phyloP scores from a whole-genome alignment of 2,329 filamentous ascomycete genomes.

The Chaetomium strumarium region DNA sequence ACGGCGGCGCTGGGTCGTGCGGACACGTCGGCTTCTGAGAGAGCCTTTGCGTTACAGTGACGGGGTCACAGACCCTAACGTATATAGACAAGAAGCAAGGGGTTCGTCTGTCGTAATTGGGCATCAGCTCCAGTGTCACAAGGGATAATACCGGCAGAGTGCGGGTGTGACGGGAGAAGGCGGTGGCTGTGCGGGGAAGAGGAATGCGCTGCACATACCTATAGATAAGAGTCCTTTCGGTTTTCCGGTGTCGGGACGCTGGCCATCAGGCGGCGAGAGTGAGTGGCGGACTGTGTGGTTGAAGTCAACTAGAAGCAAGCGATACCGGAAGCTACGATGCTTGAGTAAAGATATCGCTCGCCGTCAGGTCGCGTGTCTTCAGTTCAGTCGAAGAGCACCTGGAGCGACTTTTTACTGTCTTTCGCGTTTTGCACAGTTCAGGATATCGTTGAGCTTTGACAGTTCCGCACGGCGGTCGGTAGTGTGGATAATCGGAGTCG shows the following conservation, averaged over 20 bases:
- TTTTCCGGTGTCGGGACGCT: conserved; percentile 5
- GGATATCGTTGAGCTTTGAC: conserved; percentile 1
- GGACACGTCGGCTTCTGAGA: background rate
- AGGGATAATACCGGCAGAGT: background rate
- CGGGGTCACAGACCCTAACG: too few relatives aligned
- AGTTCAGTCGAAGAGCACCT: background rate
- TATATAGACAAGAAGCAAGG: too few relatives aligned
- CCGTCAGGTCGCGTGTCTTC: too few relatives aligned
- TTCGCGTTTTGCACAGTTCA: background rate
- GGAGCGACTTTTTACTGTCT: background rate
- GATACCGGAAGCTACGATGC: conserved; percentile 6
- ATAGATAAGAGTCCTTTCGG: background rate
- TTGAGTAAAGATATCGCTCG: background rate
- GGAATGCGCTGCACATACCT: conserved; percentile 11
- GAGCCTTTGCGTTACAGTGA: background rate
- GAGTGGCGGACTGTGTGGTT: conserved; percentile 1
- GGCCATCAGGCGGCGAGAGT: conserved; percentile 12
- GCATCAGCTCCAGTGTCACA: conserved; percentile 2
- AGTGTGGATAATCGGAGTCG: background rate
- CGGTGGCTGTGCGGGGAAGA: background rate
- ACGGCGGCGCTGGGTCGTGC: background rate
- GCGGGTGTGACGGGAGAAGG: background rate
- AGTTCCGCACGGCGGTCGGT: background rate
- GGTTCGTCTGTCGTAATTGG: too few relatives aligned
- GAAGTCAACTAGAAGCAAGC: conserved; percentile 2